A percentile compares a stretch with the other conserved stretches of the same genome.
Conservation (phyloP, 805 yeast genomes). For the Cyberlindnera veronae region DNA sequence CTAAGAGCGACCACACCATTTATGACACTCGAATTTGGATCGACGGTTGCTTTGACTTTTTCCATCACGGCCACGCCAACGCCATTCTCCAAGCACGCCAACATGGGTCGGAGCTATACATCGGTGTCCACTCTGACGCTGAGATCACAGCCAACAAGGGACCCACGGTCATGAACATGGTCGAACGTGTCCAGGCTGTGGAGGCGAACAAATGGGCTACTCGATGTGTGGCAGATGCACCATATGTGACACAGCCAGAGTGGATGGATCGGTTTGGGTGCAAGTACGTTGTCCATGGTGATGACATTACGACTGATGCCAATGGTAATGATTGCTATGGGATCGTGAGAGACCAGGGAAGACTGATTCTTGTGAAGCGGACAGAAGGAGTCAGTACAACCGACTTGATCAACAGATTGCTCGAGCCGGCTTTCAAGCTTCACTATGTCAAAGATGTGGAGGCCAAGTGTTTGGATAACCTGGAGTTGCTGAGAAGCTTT, state of each 20-base stretch:
- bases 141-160: constrained; percentile 85
- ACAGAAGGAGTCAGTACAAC: constrained; percentile 95
- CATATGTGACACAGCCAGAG: constrained; percentile 86
- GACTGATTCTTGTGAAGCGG: constrained; percentile 86
- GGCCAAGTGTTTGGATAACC: constrained; percentile 2
- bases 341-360: constrained; percentile 74
- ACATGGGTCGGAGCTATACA: constrained; percentile 68
- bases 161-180: constrained; percentile 84
- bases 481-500: constrained; percentile 36
- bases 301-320: constrained; percentile 95
- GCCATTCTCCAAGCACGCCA: constrained; percentile 92
- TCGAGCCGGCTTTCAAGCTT: constrained; percentile 30
- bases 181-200: constrained; percentile 81
- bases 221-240: constrained; percentile 68
- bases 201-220: constrained; percentile 90
- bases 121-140: constrained; percentile 91
- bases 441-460: constrained; percentile 17
- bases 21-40: constrained; percentile 65
- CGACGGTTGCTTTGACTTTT: constrained; percentile 97
- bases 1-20: neutral
- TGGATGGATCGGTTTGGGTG: constrained; percentile 70
- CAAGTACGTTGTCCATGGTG: constrained; percentile 95
- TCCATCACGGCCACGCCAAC: constrained; percentile 98
- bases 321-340: constrained; percentile 93
- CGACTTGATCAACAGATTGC: constrained; percentile 87